A percentile compares a stretch with the other conserved stretches of the same genome.
phyloP scores from a whole-genome alignment of 352 stramenopile species.

The Globisporangium camurandrum region DNA sequence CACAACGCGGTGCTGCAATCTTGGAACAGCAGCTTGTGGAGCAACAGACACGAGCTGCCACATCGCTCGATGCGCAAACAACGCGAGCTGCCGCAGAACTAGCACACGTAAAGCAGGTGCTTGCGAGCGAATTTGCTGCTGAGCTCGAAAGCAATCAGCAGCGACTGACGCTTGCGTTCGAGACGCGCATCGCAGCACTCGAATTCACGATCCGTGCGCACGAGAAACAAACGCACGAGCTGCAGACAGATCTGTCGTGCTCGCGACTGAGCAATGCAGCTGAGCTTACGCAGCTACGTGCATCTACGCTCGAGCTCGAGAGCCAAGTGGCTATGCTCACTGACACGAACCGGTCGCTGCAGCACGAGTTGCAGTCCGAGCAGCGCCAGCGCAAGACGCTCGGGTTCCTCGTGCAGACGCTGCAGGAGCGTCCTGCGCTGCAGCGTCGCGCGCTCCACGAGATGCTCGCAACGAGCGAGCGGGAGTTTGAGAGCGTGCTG shows the following conservation, averaged over 20 bases:
- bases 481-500: slow-evolving; percentile 23
- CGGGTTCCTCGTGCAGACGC: slow-evolving; percentile 25
- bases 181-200: slow-evolving; percentile 10
- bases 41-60: too few species aligned
- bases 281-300: slow-evolving; percentile 2
- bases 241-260: slow-evolving; percentile 5
- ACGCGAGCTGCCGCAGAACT: neutral
- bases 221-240: neutral
- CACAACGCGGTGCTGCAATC: too few species aligned
- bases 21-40: too few species aligned
- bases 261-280: slow-evolving; percentile 15
- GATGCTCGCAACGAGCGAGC: slow-evolving; percentile 27
- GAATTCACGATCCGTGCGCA: neutral
- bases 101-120: neutral
- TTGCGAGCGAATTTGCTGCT: neutral
- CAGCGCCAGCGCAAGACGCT: slow-evolving; percentile 15
- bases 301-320: slow-evolving; percentile 5
- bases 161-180: slow-evolving; percentile 4
- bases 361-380: slow-evolving; percentile 10
- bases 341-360: slow-evolving; percentile 7
- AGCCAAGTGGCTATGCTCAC: slow-evolving; percentile 9
- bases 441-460: slow-evolving; percentile 31
- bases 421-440: slow-evolving; percentile 31
- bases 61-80: too few species aligned
- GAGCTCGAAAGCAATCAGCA: neutral